Evolutionary conservation across 148 eudicot species (phyloP).

Genomic region (Cornus controversa): DNA sequence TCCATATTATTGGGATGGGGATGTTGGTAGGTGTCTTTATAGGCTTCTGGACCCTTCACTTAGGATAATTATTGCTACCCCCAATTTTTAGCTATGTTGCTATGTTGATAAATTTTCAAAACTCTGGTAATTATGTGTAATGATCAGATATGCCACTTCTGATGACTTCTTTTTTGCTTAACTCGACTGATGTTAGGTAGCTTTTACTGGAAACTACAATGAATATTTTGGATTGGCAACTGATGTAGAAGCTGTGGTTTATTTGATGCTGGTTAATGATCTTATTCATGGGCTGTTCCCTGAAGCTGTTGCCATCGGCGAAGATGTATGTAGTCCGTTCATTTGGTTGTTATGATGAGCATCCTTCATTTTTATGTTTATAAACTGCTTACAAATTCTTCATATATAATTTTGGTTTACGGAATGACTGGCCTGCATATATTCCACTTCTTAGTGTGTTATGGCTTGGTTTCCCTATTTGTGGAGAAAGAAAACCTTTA

Average conservation of each 20-base stretch:
- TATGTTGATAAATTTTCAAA: neutral
- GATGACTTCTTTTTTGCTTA: neutral
- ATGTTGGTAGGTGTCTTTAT: neutral
- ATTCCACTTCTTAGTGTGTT: neutral
- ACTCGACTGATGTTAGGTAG: conserved; percentile 37
- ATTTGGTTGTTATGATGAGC: conserved; percentile 9
- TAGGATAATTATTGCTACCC: neutral
- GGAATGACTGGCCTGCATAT: neutral
- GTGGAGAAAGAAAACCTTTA: neutral
- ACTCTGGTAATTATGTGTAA: neutral
- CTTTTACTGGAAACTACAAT: conserved; percentile 85
- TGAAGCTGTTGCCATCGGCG: conserved; percentile 83
- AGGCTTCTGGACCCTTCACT: neutral
- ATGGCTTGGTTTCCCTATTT: no score
- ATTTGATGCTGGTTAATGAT: conserved; percentile 97
- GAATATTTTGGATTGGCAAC: conserved; percentile 90
- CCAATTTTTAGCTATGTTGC: neutral
- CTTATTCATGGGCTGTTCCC: conserved; percentile 90
- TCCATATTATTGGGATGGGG: neutral
- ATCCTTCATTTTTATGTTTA: neutral
- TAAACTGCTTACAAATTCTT: neutral
- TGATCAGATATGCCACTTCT: neutral
- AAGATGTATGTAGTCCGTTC: conserved; percentile 71
- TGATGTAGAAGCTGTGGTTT: conserved; percentile 94
- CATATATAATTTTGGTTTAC: neutral